Evolutionary conservation across 257 asterid species (phyloP), one percentile per base, ranked within the genome.

Genomic region (Scutellaria barbata): DNA sequence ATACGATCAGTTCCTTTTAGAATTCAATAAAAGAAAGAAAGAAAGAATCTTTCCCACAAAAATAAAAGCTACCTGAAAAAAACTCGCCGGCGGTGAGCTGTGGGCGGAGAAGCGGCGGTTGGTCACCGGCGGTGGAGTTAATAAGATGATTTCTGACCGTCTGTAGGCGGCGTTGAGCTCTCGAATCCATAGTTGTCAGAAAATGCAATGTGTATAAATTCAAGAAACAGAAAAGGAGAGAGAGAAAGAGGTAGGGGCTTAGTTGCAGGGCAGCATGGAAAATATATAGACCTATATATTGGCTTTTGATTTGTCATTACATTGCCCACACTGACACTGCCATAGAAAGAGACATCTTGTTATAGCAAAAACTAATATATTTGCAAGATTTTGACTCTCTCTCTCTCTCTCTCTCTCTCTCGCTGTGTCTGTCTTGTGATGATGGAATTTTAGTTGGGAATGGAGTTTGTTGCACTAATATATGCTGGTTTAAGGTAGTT

Each of bases 131-230:
- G 77, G 79, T n/a, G 75, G 63, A 62, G 48, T 16, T 33, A 20
- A 62, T 51, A 51, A 87, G 75, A 62, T 87, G 93, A 50, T 71
- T 79, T 43, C 46, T 65, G 63, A 85, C 50, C 11, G 68, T 66
- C 22, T 71, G 79, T 57, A 87, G 76, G 45, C 90, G 87, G 13
- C 84, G 84, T 62, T 83, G 79, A 71, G 81, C 79, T 55, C 14
- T 45, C 3, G 86, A 72, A 65, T 77, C 86, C 81, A 77, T 77
- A 35, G 6, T 22, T 72, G 12, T 41, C 3, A 25, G 20, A 58
- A 40, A 39, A 12, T 30, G 33, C 18, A 40, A 2, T 8, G 47
- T 3, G 1, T 2, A 47, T 3, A 5, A 63, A 63, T 52, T 63
- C 14, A n/a, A 30, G 53, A 73, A 53, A 37, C 30, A 25, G 22